Percentiles rank a stretch among this genome's conserved stretches.
phyloP scores from a whole-genome alignment of 345 rosid genomes.

The Sapria himalayana region DNA sequence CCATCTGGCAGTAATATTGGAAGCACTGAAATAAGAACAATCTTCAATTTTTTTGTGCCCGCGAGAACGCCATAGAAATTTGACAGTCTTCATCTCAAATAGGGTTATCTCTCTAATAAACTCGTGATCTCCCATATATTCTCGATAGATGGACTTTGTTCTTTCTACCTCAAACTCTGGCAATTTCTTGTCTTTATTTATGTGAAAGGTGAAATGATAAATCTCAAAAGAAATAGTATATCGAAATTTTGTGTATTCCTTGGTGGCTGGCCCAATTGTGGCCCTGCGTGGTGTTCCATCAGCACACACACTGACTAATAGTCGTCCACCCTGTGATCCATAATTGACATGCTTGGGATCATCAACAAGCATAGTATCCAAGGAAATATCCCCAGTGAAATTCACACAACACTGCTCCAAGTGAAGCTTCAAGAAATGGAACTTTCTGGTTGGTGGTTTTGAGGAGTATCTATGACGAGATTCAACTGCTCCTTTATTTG shows the following conservation, averaged over 20 bases:
- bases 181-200: slow-evolving; percentile 75
- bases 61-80: slow-evolving; percentile 73
- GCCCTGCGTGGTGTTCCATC: slow-evolving; percentile 79
- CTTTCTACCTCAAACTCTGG: slow-evolving; percentile 80
- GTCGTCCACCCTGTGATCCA: slow-evolving; percentile 95
- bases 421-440: slow-evolving; percentile 46
- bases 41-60: slow-evolving; percentile 71
- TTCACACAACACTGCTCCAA: slow-evolving; percentile 71
- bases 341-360: slow-evolving; percentile 94
- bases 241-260: slow-evolving; percentile 33
- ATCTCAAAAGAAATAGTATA: slow-evolving; percentile 65
- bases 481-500: slow-evolving; percentile 26
- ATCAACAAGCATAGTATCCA: slow-evolving; percentile 45
- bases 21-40: slow-evolving; percentile 92
- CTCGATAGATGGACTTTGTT: slow-evolving; percentile 67
- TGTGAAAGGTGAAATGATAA: slow-evolving; percentile 42
- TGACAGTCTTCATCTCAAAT: slow-evolving; percentile 70
- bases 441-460: slow-evolving; percentile 63
- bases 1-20: slow-evolving; percentile 66
- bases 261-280: slow-evolving; percentile 28
- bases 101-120: slow-evolving; percentile 34
- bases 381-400: slow-evolving; percentile 36
- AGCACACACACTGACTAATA: slow-evolving; percentile 36
- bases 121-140: slow-evolving; percentile 33
- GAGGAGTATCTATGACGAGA: slow-evolving; percentile 28